Evolutionary conservation across 106 monocot species (phyloP).

Genomic region (Dendrobium huoshanense): DNA sequence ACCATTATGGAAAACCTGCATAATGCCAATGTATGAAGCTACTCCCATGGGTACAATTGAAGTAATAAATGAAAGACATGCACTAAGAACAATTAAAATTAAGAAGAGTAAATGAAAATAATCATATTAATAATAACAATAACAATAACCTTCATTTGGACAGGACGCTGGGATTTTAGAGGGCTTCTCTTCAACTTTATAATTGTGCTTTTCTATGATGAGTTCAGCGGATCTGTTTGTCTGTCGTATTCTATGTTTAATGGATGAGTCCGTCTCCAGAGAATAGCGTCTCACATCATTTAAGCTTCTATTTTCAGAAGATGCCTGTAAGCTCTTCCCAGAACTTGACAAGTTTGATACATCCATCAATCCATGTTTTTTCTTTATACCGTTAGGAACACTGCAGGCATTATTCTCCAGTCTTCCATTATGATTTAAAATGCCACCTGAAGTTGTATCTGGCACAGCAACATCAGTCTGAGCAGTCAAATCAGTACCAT

Average conservation of each 20-base stretch:
- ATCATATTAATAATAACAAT: not conserved
- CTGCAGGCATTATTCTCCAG: slow-evolving; percentile 10
- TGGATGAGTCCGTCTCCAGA: slow-evolving; percentile 16
- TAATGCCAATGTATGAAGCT: not conserved
- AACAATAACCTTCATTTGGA: slow-evolving; percentile 54
- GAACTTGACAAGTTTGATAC: slow-evolving; percentile 12
- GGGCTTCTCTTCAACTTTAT: not conserved
- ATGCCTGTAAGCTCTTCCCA: too few species aligned
- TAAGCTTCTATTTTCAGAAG: slow-evolving; percentile 20
- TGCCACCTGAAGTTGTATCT: slow-evolving; percentile 1
- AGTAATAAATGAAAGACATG: not conserved
- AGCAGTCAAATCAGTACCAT: slow-evolving; percentile 15
- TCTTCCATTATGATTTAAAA: slow-evolving; percentile 9
- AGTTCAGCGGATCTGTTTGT: slow-evolving; percentile 33
- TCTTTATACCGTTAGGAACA: slow-evolving; percentile 26
- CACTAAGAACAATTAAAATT: not conserved
- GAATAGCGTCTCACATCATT: slow-evolving; percentile 23
- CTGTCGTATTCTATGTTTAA: not conserved
- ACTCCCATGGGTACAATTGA: not conserved
- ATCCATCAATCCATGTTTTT: slow-evolving; percentile 29
- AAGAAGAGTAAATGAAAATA: slow-evolving; percentile 2
- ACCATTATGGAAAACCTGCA: not conserved
- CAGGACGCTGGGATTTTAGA: slow-evolving; percentile 17
- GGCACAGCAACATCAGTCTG: slow-evolving; percentile 26
- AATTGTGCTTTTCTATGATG: slow-evolving; percentile 21